Evolutionary conservation across 331 rosid genomes (phyloP), one percentile per base, ranked within the genome.

Genomic region (Acacia concinna): DNA sequence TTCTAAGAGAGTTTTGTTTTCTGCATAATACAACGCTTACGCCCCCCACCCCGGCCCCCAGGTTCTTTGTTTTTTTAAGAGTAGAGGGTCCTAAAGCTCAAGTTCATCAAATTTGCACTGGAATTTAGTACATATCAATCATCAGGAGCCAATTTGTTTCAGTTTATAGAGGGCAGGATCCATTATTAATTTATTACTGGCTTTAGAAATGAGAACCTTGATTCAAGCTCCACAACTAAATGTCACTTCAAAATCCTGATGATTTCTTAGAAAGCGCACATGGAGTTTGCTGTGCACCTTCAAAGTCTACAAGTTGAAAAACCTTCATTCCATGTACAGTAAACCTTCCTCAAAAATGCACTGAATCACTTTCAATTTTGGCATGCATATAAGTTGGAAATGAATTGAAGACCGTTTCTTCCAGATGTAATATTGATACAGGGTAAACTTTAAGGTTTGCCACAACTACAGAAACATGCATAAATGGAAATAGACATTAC

Each of bases 401-500:
- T 68, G 13, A 40, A 41, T 6, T 9, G 30, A 49, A 77, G 38
- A 76, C 52, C 10, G 21, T 8, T 49, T 47, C 52, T 7, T 23
- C 63, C 12, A 41, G 41, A 34, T 12, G 23, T 13, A 35, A 20
- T 35, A 38, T 67, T 23, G 20, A 11, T 62, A 60, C 8, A 43
- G 62, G 18, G 13, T 14, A 43, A 62, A 44, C 25, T 11, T 18
- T 18, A 31, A 30, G 44, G 30, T 47, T 71, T 30, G 30, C 18
- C 47, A 57, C 54, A 14, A 56, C 47, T 40, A 37, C 71, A 62
- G 14, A 54, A 18, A 73, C 31, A 81, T 73, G 81, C 65, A 41
- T 47, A 75, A 51, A 32, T 23, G 23, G 47, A 49, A 34, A 15
- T 74, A 57, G 17, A 49, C 44, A 67, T 74, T 91, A 91, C 96